A percentile compares a stretch with the other conserved stretches of the same genome.
Conservation (phyloP, 2,329 filamentous ascomycete species). For the Xylogone sp. region DNA sequence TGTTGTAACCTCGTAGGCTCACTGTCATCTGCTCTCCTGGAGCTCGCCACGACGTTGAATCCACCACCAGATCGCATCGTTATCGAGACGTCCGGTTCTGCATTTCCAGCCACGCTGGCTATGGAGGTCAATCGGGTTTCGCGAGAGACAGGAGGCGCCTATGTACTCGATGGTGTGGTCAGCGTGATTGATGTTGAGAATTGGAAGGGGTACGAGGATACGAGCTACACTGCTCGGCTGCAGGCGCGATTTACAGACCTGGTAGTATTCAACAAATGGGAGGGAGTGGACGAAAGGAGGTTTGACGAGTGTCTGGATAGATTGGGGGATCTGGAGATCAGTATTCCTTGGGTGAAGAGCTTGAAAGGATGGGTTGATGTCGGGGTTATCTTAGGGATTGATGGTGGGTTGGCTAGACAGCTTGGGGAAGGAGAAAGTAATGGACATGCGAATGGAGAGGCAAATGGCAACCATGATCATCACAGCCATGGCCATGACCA, state of each 20-base stretch:
- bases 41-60: conserved; percentile 54
- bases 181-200: conserved; percentile 74
- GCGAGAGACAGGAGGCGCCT: conserved; percentile 49
- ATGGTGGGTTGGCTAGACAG: conserved; percentile 68
- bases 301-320: conserved; percentile 64
- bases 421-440: conserved; percentile 38
- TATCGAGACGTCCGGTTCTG: conserved; percentile 78
- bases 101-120: conserved; percentile 62
- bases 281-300: conserved; percentile 53
- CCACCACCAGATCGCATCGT: conserved; percentile 75
- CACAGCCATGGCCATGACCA: conserved; percentile 27
- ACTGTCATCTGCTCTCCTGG: conserved; percentile 72
- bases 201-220: conserved; percentile 71
- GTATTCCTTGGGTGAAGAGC: conserved; percentile 77
- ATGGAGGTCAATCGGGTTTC: conserved; percentile 67
- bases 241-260: conserved; percentile 71
- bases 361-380: conserved; percentile 74
- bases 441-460: conserved; percentile 12
- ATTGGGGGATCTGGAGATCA: conserved; percentile 61
- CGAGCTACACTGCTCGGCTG: conserved; percentile 66
- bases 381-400: conserved; percentile 81
- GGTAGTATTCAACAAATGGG: conserved; percentile 73
- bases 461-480: conserved; percentile 14
- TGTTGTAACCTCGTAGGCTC: conserved; percentile 98
- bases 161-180: conserved; percentile 66